Evolutionary conservation across 1,284 basidiomycete genomes (phyloP).

Genomic region (Heterobasidion occidentale): DNA sequence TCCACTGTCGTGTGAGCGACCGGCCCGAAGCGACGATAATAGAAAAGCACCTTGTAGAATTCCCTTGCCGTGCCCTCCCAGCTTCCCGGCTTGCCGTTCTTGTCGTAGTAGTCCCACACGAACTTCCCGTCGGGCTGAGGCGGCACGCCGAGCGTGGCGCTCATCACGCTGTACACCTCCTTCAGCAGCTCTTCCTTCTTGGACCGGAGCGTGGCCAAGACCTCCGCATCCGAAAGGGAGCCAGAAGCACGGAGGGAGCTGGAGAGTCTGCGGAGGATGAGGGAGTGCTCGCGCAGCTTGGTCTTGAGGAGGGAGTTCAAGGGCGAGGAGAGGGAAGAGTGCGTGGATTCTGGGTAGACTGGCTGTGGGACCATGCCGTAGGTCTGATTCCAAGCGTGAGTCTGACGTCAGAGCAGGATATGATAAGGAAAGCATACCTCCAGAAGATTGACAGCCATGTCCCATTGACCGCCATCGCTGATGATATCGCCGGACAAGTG

Average conservation of each 20-base stretch:
- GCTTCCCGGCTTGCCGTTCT: conserved; percentile 67
- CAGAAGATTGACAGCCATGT: conserved; percentile 89
- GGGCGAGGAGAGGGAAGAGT: conserved; percentile 68
- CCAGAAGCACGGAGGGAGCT: conserved; percentile 37
- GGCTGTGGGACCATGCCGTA: conserved; percentile 83
- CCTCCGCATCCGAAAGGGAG: conserved; percentile 34
- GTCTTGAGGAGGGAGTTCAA: conserved; percentile 79
- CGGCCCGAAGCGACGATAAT: not conserved
- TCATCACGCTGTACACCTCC: conserved; percentile 85
- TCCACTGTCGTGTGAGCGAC: not conserved
- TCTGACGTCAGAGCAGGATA: not conserved
- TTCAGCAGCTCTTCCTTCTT: conserved; percentile 82
- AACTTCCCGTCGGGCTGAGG: conserved; percentile 67
- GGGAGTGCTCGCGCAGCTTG: conserved; percentile 86
- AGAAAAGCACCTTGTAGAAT: conserved; percentile 48
- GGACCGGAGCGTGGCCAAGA: conserved; percentile 47
- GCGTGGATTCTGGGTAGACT: conserved; percentile 81
- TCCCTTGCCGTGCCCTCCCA: conserved; percentile 79
- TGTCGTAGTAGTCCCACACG: conserved; percentile 86
- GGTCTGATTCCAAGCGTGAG: conserved; percentile 27
- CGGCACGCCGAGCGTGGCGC: conserved; percentile 80
- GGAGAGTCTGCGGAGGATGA: conserved; percentile 69
- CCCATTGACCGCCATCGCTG: conserved; percentile 92
- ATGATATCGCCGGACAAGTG: conserved; percentile 76
- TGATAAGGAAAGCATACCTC: conserved; percentile 31